phyloP scores from a whole-genome alignment of 345 rosid genomes.

The Rhodamnia argentea region DNA sequence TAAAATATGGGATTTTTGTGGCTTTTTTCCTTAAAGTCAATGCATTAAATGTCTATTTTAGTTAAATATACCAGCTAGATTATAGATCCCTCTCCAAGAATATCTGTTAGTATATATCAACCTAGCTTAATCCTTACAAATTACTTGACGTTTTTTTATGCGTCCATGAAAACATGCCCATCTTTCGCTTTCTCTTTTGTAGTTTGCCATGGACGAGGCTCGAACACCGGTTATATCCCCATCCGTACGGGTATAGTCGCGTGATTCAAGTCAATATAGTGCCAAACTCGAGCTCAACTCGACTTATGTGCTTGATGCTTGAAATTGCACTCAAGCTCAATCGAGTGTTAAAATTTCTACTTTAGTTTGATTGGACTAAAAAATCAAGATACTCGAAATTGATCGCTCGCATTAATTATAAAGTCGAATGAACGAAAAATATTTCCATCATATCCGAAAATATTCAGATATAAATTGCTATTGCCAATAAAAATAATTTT shows the following conservation, averaged over 20 bases:
- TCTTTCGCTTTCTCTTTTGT: background rate
- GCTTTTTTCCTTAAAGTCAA: background rate
- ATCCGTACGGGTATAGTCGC: background rate
- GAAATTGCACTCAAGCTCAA: background rate
- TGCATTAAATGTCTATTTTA: background rate
- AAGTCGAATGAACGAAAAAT: no score
- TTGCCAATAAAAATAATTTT: no score
- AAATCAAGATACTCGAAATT: background rate
- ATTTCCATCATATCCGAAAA: no score
- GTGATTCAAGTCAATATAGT: background rate
- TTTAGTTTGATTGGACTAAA: background rate
- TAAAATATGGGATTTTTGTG: no score
- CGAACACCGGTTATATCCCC: background rate
- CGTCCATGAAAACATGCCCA: background rate
- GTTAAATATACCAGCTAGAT: background rate
- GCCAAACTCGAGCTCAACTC: background rate
- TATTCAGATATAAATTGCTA: no score
- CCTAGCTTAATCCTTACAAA: background rate
- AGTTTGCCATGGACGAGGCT: background rate
- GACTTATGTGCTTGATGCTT: background rate
- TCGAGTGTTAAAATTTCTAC: background rate
- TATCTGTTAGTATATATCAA: background rate
- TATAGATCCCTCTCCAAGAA: background rate
- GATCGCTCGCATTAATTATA: no score
- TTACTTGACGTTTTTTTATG: background rate